phyloP scores from a whole-genome alignment of 768 basidiomycete species.

The Termitomyces bulborhizus region DNA sequence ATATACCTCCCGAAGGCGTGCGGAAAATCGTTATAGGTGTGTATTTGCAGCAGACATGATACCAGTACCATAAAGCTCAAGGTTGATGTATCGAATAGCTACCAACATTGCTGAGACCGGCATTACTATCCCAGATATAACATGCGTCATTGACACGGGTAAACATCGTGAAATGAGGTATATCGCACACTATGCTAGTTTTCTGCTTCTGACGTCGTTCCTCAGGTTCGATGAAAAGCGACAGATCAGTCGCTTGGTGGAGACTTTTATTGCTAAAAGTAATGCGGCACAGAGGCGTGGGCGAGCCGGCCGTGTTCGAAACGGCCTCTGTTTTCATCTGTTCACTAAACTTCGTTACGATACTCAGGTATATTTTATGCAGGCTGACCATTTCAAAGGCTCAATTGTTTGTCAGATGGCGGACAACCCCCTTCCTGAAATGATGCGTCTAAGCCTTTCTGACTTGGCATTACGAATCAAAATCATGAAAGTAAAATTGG shows the following conservation, averaged over 20 bases:
- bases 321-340: slow-evolving; percentile 90
- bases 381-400: not conserved
- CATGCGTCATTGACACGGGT: slow-evolving; percentile 92
- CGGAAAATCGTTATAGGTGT: slow-evolving; percentile 93
- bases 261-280: slow-evolving; percentile 87
- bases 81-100: slow-evolving; percentile 33
- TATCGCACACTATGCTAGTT: not conserved
- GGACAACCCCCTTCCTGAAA: slow-evolving; percentile 90
- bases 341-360: slow-evolving; percentile 89
- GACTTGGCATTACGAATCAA: slow-evolving; percentile 89
- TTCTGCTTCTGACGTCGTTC: not conserved
- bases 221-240: slow-evolving; percentile 92
- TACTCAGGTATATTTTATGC: slow-evolving; percentile 43
- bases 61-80: not conserved
- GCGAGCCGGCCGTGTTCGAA: slow-evolving; percentile 85
- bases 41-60: slow-evolving; percentile 11
- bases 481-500: slow-evolving; percentile 87
- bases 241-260: slow-evolving; percentile 86
- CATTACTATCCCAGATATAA: slow-evolving; percentile 97
- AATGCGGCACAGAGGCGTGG: slow-evolving; percentile 89
- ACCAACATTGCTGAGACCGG: slow-evolving; percentile 97
- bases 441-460: slow-evolving; percentile 88
- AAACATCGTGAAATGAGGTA: slow-evolving; percentile 93
- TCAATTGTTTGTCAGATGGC: slow-evolving; percentile 50
- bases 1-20: slow-evolving; percentile 70